Conservation (phyloP, 2,329 filamentous ascomycete species). For the Bipolaris bicolor region DNA sequence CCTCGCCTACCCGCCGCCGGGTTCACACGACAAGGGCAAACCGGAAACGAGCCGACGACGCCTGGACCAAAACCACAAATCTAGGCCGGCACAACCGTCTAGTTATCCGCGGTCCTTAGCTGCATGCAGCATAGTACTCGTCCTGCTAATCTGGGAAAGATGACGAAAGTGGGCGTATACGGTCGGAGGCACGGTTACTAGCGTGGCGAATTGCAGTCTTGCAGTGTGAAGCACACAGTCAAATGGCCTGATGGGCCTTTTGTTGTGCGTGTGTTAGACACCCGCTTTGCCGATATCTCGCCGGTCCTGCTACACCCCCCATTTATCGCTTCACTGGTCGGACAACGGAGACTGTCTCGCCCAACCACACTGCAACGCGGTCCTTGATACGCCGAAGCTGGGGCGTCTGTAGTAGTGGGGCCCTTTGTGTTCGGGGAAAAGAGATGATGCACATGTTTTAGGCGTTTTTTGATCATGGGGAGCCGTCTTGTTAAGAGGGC, state of each 20-base stretch:
- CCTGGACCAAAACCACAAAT: conserved; percentile 1
- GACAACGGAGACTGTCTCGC: conserved; percentile 9
- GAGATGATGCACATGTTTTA: neutral
- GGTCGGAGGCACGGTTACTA: conserved; percentile 2
- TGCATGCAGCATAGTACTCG: neutral
- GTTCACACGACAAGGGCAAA: neutral
- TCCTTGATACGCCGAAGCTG: conserved; percentile 28
- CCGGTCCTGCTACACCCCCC: conserved; percentile 5
- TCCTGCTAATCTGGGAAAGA: conserved; percentile 1
- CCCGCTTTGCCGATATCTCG: conserved; percentile 17
- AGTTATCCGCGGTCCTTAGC: conserved; percentile 1
- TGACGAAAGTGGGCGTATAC: conserved; percentile 10
- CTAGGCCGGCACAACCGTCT: conserved; percentile 10
- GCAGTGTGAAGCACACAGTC: neutral
- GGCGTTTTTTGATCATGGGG: conserved; percentile 4
- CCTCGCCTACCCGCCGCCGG: conserved; percentile 8
- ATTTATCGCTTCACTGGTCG: conserved; percentile 1
- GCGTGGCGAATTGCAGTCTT: conserved; percentile 8
- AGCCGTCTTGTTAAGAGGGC: neutral
- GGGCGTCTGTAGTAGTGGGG: conserved; percentile 1
- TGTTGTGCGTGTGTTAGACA: neutral
- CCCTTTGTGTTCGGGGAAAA: neutral
- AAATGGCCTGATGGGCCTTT: conserved; percentile 6
- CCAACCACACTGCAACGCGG: conserved; percentile 20
- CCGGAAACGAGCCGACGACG: neutral